Percentiles rank a stretch among this genome's conserved stretches.
Evolutionary conservation across 768 basidiomycete genomes (phyloP).

Genomic region (Boletus barrowsii): DNA sequence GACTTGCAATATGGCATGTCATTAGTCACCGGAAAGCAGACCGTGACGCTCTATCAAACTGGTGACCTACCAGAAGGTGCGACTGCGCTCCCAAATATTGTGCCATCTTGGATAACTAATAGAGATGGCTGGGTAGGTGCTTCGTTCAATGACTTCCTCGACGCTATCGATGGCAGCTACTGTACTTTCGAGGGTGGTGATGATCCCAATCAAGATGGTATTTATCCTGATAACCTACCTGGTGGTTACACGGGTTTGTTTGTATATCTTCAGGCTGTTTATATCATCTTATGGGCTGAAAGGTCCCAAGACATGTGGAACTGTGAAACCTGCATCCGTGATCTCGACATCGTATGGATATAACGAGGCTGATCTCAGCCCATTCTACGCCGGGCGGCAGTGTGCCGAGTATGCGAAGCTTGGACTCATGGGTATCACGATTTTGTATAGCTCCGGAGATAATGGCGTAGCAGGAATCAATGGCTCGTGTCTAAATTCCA

Average conservation of each 20-base stretch:
- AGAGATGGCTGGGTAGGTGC: conserved; percentile 15
- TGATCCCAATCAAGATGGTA: conserved; percentile 26
- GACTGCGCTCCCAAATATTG: neutral
- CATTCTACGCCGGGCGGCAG: conserved; percentile 39
- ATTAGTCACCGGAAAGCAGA: conserved; percentile 27
- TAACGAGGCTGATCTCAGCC: conserved; percentile 36
- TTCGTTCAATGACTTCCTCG: conserved; percentile 39
- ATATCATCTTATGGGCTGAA: neutral
- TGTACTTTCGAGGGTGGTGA: conserved; percentile 38
- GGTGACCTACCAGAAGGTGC: conserved; percentile 28
- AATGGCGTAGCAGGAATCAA: conserved; percentile 30
- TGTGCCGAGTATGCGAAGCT: conserved; percentile 48
- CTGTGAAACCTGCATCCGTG: conserved; percentile 36
- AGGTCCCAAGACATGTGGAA: conserved; percentile 36
- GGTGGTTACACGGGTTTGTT: conserved; percentile 20
- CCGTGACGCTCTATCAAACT: conserved; percentile 33
- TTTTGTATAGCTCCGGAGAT: conserved; percentile 35
- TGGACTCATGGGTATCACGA: conserved; percentile 35
- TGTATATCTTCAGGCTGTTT: neutral
- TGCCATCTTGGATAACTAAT: neutral
- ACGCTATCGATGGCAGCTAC: conserved; percentile 36
- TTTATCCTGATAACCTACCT: conserved; percentile 23
- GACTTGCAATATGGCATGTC: conserved; percentile 34
- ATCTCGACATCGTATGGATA: conserved; percentile 44
- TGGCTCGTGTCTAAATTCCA: conserved; percentile 31